Evolutionary conservation across 805 yeast genomes (phyloP).

Genomic region (Barnettozyma siamensis): DNA sequence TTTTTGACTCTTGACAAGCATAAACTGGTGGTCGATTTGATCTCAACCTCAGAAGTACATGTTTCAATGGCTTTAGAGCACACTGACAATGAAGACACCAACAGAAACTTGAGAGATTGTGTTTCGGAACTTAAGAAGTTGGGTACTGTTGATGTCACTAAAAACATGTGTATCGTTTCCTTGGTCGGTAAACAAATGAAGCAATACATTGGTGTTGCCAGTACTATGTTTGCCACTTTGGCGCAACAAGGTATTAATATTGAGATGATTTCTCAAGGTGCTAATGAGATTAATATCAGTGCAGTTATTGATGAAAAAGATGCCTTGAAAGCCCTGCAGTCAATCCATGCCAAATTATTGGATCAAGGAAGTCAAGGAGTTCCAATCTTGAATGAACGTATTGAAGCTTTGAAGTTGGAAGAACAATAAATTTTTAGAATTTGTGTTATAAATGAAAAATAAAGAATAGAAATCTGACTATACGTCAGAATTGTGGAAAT

Average conservation of each 20-base stretch:
- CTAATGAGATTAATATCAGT: slow-evolving; percentile 93
- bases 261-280: slow-evolving; percentile 98
- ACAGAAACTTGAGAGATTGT: slow-evolving; percentile 58
- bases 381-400: slow-evolving; percentile 35
- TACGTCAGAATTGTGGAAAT: not conserved
- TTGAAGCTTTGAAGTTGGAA: slow-evolving; percentile 43
- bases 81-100: slow-evolving; percentile 53
- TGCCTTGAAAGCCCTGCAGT: slow-evolving; percentile 77
- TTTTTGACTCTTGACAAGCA: slow-evolving; percentile 81
- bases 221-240: slow-evolving; percentile 89
- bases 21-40: slow-evolving; percentile 87
- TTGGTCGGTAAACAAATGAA: slow-evolving; percentile 97
- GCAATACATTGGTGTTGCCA: slow-evolving; percentile 94
- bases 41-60: slow-evolving; percentile 96
- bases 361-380: slow-evolving; percentile 34
- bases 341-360: slow-evolving; percentile 74
- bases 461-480: too few relatives aligned
- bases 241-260: slow-evolving; percentile 90
- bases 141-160: slow-evolving; percentile 86
- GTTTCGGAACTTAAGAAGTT: slow-evolving; percentile 69
- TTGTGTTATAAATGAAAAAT: slow-evolving; percentile 2
- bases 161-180: slow-evolving; percentile 85
- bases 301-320: slow-evolving; percentile 87
- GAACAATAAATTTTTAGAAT: slow-evolving; percentile 29
- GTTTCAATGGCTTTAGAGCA: slow-evolving; percentile 96